These are phyloP conservation scores for Calocera viscosa DNA, from an alignment of 768 basidiomycete species.

Conservation along the genomic window DNA sequence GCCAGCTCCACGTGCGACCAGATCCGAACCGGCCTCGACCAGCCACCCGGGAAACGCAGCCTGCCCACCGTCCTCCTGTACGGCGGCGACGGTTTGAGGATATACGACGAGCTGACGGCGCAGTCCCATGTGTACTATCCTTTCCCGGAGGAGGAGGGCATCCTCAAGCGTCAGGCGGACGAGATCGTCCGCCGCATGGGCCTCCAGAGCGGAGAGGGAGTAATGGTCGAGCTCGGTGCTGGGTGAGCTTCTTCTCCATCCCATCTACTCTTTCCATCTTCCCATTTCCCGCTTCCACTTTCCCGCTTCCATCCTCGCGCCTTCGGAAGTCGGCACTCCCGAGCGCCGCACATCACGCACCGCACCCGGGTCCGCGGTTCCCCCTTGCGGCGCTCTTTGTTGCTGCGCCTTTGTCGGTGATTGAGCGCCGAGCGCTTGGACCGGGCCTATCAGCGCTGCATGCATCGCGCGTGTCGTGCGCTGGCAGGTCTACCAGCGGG, in stretches of 20 bases:
- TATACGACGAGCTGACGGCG: conserved; percentile 79
- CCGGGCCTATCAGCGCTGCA: no score
- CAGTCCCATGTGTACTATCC: conserved; percentile 72
- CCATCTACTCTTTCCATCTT: neutral
- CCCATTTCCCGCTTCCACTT: neutral
- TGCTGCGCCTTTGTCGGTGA: no score
- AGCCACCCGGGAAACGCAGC: conserved; percentile 42
- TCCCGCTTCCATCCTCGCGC: neutral
- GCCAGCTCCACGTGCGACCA: conserved; percentile 18
- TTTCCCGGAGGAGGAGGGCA: conserved; percentile 76
- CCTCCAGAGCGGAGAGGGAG: conserved; percentile 33
- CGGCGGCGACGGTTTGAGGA: conserved; percentile 67
- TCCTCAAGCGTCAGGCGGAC: conserved; percentile 56
- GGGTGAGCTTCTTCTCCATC: conserved; percentile 46
- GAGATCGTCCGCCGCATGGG: conserved; percentile 71
- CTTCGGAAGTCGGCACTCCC: neutral
- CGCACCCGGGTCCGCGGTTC: no score
- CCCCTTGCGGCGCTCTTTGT: no score
- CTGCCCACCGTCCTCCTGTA: conserved; percentile 79
- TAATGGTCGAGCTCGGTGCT: conserved; percentile 83
- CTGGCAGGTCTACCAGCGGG: no score
- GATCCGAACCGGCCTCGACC: conserved; percentile 44
- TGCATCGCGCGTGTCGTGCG: no score
- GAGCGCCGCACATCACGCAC: neutral
- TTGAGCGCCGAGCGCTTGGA: no score